These are phyloP conservation scores for Chalaropsis ovoidea DNA, from an alignment of 2,329 filamentous ascomycete genomes.

Conservation along the genomic window DNA sequence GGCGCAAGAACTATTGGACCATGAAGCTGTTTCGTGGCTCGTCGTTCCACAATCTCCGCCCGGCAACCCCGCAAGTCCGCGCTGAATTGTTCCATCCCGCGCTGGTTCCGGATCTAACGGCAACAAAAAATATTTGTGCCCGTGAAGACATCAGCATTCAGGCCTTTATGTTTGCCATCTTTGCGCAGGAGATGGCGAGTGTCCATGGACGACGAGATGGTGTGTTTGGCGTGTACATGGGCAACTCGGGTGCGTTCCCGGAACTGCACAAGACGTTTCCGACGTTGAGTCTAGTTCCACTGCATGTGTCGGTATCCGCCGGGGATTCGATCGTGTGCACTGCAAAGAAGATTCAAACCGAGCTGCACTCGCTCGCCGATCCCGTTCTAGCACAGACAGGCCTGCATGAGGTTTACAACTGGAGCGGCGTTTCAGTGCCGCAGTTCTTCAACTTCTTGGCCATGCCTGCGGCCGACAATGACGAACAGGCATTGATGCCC, in stretches of 20 bases:
- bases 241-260: slow-evolving; percentile 52
- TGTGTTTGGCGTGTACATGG: slow-evolving; percentile 70
- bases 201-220: slow-evolving; percentile 31
- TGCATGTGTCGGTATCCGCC: slow-evolving; percentile 41
- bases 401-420: slow-evolving; percentile 17
- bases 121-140: slow-evolving; percentile 34
- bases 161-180: slow-evolving; percentile 63
- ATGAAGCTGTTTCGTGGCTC: slow-evolving; percentile 32
- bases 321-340: not conserved
- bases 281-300: slow-evolving; percentile 68
- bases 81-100: not conserved
- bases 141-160: slow-evolving; percentile 54
- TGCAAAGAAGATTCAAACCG: slow-evolving; percentile 6
- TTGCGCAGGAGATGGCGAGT: slow-evolving; percentile 41
- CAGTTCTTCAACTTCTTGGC: slow-evolving; percentile 20
- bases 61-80: slow-evolving; percentile 38
- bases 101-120: slow-evolving; percentile 36
- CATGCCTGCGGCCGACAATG: not conserved
- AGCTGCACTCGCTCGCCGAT: slow-evolving; percentile 15
- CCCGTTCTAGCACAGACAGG: not conserved
- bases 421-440: slow-evolving; percentile 8
- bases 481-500: not conserved
- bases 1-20: slow-evolving; percentile 36
- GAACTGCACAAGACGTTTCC: slow-evolving; percentile 47
- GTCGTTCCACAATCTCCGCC: slow-evolving; percentile 27